Percentiles rank a stretch among this genome's conserved stretches.
phyloP scores from a whole-genome alignment of 495 filamentous ascomycete genomes.

The Lasiosphaeria hispida region DNA sequence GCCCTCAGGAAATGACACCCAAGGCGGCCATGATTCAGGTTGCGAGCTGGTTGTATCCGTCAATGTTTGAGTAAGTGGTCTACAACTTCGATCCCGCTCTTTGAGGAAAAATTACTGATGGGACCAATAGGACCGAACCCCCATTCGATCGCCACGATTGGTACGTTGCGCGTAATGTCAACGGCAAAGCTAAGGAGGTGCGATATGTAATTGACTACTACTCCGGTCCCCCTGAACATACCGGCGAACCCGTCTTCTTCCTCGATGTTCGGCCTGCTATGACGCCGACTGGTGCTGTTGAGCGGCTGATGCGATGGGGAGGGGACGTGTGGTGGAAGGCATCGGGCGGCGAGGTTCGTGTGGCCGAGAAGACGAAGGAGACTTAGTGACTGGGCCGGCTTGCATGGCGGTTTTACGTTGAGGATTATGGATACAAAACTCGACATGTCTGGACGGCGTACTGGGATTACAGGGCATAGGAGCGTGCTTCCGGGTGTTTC shows the following conservation, averaged over 20 bases:
- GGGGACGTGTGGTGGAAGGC: slow-evolving; percentile 92
- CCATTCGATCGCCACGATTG: slow-evolving; percentile 99
- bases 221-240: slow-evolving; percentile 78
- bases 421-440: not conserved
- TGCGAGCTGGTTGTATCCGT: slow-evolving; percentile 74
- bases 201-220: slow-evolving; percentile 99
- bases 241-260: slow-evolving; percentile 92
- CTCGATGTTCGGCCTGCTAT: slow-evolving; percentile 94
- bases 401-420: not conserved
- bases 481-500: not conserved
- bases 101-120: not conserved
- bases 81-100: not conserved
- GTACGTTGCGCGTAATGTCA: slow-evolving; percentile 72
- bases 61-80: slow-evolving; percentile 63
- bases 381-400: not conserved
- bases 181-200: slow-evolving; percentile 66
- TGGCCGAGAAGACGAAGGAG: slow-evolving; percentile 18
- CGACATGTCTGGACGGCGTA: not conserved
- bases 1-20: slow-evolving; percentile 84
- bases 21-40: slow-evolving; percentile 80
- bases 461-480: not conserved
- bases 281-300: slow-evolving; percentile 78
- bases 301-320: slow-evolving; percentile 85
- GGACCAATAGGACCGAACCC: slow-evolving; percentile 58
- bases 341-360: slow-evolving; percentile 64